Conservation (phyloP, 257 asterid species). For the Nemophila menziesii region DNA sequence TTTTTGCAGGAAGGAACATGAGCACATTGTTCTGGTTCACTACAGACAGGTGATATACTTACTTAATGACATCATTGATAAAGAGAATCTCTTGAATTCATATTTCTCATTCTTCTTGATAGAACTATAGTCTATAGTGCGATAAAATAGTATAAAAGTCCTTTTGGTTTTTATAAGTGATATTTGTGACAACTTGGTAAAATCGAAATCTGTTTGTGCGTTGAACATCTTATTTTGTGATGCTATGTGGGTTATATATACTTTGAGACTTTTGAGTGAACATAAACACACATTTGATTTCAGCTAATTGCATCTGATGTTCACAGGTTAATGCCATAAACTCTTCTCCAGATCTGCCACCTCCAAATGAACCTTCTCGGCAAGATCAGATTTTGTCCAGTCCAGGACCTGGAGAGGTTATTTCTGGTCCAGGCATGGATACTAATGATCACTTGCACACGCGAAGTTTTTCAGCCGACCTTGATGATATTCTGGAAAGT, state of each 20-base stretch:
- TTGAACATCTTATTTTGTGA: too few relatives aligned
- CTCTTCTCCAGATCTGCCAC: slow-evolving; percentile 33
- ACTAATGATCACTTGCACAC: slow-evolving; percentile 16
- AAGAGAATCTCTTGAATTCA: too few relatives aligned
- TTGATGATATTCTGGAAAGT: slow-evolving; percentile 37
- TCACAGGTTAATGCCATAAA: slow-evolving; percentile 17
- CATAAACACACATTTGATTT: not conserved
- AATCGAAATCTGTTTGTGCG: too few relatives aligned
- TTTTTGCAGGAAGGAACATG: slow-evolving; percentile 58
- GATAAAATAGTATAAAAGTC: too few relatives aligned
- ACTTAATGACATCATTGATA: too few relatives aligned
- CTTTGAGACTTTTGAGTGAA: not conserved
- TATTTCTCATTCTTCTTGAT: too few relatives aligned
- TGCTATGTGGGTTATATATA: too few relatives aligned
- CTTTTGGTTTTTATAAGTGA: too few relatives aligned
- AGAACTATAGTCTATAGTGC: too few relatives aligned
- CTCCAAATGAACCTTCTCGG: slow-evolving; percentile 45
- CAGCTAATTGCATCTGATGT: not conserved
- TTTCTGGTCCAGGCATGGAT: slow-evolving; percentile 27
- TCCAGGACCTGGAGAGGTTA: slow-evolving; percentile 59
- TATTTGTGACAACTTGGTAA: too few relatives aligned
- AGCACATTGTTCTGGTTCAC: slow-evolving; percentile 97
- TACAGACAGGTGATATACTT: slow-evolving; percentile 60
- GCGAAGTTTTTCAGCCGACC: slow-evolving; percentile 29
- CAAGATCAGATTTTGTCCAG: slow-evolving; percentile 31